Conservation (phyloP, 257 asterid genomes). For the Leptodermis oblonga region DNA sequence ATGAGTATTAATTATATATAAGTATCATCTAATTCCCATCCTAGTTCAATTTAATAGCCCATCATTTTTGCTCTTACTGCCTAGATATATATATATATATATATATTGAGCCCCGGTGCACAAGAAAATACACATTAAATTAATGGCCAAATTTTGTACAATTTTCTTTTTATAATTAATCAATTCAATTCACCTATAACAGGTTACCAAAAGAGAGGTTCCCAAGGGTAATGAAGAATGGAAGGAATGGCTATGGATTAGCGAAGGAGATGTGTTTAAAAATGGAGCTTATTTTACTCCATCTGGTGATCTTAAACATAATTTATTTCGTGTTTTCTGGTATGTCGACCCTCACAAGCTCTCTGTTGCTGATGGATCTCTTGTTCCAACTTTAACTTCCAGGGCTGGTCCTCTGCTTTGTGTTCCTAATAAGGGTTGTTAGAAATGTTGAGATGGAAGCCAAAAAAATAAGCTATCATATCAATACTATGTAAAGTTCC, state of each 20-base stretch:
- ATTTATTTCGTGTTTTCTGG: too few species aligned
- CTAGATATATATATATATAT: neutral
- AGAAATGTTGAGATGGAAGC: too few species aligned
- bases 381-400: neutral
- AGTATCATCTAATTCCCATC: too few species aligned
- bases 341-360: neutral
- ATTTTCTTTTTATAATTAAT: neutral
- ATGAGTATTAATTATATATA: too few species aligned
- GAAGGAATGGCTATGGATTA: constrained; percentile 56
- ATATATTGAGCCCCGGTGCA: neutral
- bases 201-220: constrained; percentile 16
- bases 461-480: too few species aligned
- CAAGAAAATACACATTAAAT: constrained; percentile 13
- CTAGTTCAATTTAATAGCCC: neutral
- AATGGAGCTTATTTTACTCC: constrained; percentile 48
- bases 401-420: constrained; percentile 5
- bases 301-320: too few species aligned
- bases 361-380: neutral
- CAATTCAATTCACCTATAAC: too few species aligned
- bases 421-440: neutral
- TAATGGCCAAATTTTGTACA: constrained; percentile 2
- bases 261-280: constrained; percentile 42
- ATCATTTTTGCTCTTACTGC: neutral
- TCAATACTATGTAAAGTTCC: too few species aligned
- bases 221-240: constrained; percentile 18